Base-by-base conservation (phyloP, 192 early-diverging fungal genomes). In the Linnemannia exigua region DNA sequence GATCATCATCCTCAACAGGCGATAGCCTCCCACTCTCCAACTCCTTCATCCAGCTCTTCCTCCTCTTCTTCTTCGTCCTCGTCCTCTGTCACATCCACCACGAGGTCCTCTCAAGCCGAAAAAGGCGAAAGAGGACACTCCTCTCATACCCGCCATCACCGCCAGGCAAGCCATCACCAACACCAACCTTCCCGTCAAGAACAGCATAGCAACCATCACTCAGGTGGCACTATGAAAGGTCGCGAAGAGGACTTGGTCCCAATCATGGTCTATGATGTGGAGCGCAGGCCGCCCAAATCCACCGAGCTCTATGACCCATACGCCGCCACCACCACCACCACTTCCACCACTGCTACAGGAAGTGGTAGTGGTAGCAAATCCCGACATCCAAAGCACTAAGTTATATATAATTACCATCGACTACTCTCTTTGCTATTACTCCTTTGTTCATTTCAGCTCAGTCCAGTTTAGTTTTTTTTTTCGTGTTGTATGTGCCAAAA, bases 221-320 rank as follows among this genome's bases (percentile, higher is more conserved):
- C 67, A 36, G 5, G 2, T 22, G 44, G 38, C 2, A 35, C 48
- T 0, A 50, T 44, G 51, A 50, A 41, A 9, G 41, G 36, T 15
- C 50, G 71, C 20, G 75, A 36, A 41, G 61, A n/a, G n/a, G n/a
- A 35, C 48, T 48, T 28, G 5, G 3, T 22, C 5, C 61, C 50
- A 22, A 16, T 66, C 9, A 37, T 28, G 6, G 83, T 85, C 2
- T 76, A 85, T 41, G 77, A 85, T 52, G 77, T 85, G 19, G 83
- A 85, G 41, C 51, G 74, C 63, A 74, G 83, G 66, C 83, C 83
- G 5, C 83, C 83, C 0, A 75, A 85, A 46, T 85, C 83, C 5
- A 72, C 76, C 9, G 83, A 85, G 58, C 69, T 85, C 9, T 85
- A 76, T 25, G 77, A 85, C 67, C 83, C 83, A 1, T 74, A 85